These are phyloP conservation scores for Plasmodium knowlesi DNA, from an alignment of 169 alveolate genomes.

Conservation along the genomic window DNA sequence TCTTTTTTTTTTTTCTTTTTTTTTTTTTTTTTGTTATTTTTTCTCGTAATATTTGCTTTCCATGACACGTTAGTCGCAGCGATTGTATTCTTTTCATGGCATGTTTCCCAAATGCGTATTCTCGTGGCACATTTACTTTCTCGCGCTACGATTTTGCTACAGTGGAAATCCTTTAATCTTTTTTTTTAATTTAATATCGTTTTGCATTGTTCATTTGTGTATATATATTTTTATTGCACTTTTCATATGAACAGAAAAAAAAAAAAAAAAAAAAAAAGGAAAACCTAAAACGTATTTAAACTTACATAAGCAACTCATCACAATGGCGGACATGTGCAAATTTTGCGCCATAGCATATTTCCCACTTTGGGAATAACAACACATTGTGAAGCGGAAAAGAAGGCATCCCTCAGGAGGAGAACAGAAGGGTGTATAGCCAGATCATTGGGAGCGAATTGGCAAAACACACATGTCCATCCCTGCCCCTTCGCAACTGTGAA, in stretches of 20 bases:
- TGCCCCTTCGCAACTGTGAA: background rate
- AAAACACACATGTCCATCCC: background rate
- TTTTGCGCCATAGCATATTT: background rate
- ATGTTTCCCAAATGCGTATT: background rate
- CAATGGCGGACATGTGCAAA: background rate
- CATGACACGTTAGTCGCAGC: slow-evolving; percentile 4
- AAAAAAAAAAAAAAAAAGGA: slow-evolving; percentile 4
- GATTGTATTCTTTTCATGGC: background rate
- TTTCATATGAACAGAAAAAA: background rate
- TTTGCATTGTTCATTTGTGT: background rate
- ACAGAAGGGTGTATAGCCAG: background rate
- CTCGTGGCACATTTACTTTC: background rate
- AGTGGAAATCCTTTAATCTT: background rate
- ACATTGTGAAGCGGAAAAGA: background rate
- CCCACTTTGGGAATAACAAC: background rate
- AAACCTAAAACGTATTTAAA: background rate
- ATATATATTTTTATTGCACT: background rate
- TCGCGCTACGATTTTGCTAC: background rate
- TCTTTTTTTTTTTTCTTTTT: background rate
- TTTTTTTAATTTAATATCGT: background rate
- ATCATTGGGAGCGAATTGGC: background rate
- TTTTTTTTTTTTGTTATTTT: background rate
- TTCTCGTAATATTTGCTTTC: background rate
- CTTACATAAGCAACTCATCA: background rate
- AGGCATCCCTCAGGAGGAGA: background rate